phyloP scores from a whole-genome alignment of 352 stramenopile species.

The Globisporangium okanoganense region DNA sequence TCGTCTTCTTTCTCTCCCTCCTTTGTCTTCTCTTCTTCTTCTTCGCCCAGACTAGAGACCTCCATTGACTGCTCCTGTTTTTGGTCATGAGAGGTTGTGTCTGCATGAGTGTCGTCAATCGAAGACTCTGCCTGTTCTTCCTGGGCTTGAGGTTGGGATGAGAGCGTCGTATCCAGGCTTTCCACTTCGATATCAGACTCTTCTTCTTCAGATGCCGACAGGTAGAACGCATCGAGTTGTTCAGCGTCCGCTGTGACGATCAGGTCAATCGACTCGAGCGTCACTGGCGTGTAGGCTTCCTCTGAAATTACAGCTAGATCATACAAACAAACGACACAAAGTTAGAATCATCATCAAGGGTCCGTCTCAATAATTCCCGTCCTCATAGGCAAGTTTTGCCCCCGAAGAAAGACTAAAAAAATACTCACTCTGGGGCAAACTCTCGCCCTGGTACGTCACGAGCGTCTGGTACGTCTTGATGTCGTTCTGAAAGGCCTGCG shows the following conservation, averaged over 20 bases:
- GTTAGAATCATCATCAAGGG: background rate
- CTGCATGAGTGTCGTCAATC: background rate
- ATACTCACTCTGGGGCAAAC: conserved; percentile 11
- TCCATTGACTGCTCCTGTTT: background rate
- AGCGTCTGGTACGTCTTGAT: conserved; percentile 79
- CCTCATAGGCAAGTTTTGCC: too few relatives aligned
- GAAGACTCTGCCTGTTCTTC: background rate
- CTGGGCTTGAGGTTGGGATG: background rate
- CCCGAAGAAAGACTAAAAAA: background rate
- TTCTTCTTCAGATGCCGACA: conserved; percentile 22
- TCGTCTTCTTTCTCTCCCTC: conserved; percentile 7
- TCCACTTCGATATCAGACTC: conserved; percentile 11
- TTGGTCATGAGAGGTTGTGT: background rate
- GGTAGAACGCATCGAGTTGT: conserved; percentile 74
- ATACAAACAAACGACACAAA: conserved; percentile 7
- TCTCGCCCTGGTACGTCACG: conserved; percentile 48
- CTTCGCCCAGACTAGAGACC: background rate
- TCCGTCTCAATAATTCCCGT: background rate
- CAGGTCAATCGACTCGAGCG: conserved; percentile 70
- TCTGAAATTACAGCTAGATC: conserved; percentile 8
- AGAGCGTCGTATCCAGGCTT: background rate
- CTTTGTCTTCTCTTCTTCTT: conserved; percentile 28
- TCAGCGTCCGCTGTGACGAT: conserved; percentile 55
- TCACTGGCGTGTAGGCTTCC: conserved; percentile 26
- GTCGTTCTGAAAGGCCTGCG: conserved; percentile 68